Evolutionary conservation across 345 rosid genomes (phyloP), one percentile per base, ranked within the genome.

Genomic region (Brassica carinata): DNA sequence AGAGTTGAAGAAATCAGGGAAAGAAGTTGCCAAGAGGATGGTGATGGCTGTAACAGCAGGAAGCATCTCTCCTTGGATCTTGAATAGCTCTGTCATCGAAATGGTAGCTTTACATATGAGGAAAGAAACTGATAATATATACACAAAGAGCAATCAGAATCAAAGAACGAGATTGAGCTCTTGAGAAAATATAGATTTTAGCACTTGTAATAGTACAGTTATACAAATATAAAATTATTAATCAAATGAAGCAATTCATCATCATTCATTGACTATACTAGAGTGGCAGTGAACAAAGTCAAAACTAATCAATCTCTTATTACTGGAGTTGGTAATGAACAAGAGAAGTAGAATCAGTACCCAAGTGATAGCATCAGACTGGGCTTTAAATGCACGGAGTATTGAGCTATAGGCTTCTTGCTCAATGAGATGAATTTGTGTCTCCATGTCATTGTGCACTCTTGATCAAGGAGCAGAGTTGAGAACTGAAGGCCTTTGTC

Each of bases 311-410:
- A 34, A 34, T 34, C 38, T 34, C 8, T 34, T 34, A 34, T 34
- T 34, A 1, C 1, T 34, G 7, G 48, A 58, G 5, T 33, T 45
- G 26, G 7, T 8, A 19, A 48, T 67, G 66, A 67, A 36, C 34
- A 48, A 34, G 64, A 79, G 10, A 76, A 74, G 48, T 26, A 43
- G 57, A 78, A 69, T n/a, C 61, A 33, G 80, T 90, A 96, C 99
- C 99, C 98, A 96, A 81, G 98, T 86, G 72, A 96, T 89, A 77
- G 97, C 98, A 79, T 96, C 98, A 38, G 99, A 90, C 84, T 92
- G 98, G 79, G 99, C 99, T 86, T 91, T 94, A 80, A 96, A 96
- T 58, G 99, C 99, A 74, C 98, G 92, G 73, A 96, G 86, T 58
- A 96, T 89, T 0, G 96, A 87, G 80, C 87, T 80, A 78, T 96